Evolutionary conservation across 192 early-diverging fungal genomes (phyloP), one percentile per base, ranked within the genome.

Genomic region (Rhizophagus sp.): DNA sequence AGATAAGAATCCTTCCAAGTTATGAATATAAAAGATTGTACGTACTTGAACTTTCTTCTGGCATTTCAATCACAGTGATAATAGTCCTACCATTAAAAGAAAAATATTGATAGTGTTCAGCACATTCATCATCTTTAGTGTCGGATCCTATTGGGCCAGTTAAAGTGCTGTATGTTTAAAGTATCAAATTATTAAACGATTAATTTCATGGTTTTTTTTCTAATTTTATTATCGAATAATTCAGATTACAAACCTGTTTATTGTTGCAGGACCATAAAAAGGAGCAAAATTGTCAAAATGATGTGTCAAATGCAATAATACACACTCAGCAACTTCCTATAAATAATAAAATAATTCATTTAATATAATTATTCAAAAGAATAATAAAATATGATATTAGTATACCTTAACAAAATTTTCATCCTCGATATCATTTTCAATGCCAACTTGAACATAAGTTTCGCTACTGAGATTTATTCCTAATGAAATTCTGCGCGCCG

Each of bases 211-310:
- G 4, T 57, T 22, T 5, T 22, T n/a, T 22, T 57, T 22, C 19
- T n/a, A 1, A 30, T 36, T 36, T 2, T 36, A 57, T 4, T 4
- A 57, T 57, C 17, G 5, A 41, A 41, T 41, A 41, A 41, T 19
- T 19, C 17, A 19, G 0, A 57, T 57, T 57, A 57, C 47, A 12
- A 81, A 90, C 88, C 84, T 89, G 73, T 74, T 82, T 12, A 91
- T 76, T 57, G 89, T 88, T 7, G 89, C 86, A 15, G 94, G 84
- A 4, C 94, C 94, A 84, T 88, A 82, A 49, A 89, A 85, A 47
- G 90, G 87, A 30, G 94, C 71, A 85, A 94, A 95, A 73, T 93
- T 91, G 79, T 87, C 83, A 49, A 92, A 83, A 78, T 94, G 90
- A 80, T 93, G 92, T 13, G 91, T 57, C 33, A 95, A 68, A 80